Conservation (phyloP, 495 filamentous ascomycete species). For the Xylaria scruposa region DNA sequence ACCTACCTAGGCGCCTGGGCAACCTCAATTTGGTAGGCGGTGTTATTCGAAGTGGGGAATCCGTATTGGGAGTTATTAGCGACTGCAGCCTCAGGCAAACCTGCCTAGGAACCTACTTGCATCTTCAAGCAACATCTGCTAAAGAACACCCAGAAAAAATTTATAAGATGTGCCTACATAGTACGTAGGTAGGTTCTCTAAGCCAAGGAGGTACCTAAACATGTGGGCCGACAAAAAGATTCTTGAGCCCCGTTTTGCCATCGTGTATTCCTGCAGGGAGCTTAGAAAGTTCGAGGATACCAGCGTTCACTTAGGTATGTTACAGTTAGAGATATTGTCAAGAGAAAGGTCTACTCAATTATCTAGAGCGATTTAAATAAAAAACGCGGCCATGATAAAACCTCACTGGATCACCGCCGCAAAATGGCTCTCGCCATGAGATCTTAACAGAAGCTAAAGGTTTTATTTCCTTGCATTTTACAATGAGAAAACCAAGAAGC, state of each 20-base stretch:
- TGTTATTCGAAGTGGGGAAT: conserved; percentile 1
- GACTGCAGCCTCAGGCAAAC: neutral
- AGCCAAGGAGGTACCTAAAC: neutral
- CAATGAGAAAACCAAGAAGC: no score
- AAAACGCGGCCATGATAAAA: no score
- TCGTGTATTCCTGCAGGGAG: neutral
- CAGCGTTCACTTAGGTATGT: no score
- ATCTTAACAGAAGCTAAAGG: no score
- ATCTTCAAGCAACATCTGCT: neutral
- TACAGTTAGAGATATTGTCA: no score
- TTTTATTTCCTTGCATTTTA: no score
- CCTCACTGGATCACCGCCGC: no score
- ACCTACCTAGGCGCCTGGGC: neutral
- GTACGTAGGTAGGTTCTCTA: neutral
- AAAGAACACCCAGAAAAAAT: neutral
- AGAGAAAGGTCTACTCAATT: no score
- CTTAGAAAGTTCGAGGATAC: no score
- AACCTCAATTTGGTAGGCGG: conserved; percentile 5
- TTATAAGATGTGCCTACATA: neutral
- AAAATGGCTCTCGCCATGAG: no score
- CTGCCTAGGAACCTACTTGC: neutral
- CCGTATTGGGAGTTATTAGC: no score
- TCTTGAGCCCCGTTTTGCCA: neutral
- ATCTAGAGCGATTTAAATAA: no score
- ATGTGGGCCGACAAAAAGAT: neutral